Base-by-base conservation (phyloP, 257 asterid species). In the Nicotiana paniculata region DNA sequence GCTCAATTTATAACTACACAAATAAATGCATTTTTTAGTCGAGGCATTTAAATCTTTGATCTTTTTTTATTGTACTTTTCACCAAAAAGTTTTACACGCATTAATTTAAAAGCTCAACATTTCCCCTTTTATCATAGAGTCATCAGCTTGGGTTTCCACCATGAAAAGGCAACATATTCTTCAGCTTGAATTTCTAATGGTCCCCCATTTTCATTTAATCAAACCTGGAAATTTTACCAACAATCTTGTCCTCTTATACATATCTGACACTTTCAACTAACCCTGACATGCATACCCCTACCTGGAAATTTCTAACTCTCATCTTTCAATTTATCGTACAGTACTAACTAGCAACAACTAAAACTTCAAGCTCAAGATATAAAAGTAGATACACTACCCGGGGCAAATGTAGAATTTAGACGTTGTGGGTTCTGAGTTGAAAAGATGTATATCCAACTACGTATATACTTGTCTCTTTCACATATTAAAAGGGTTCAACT, bases 131-230 rank as follows among this genome's bases (percentile, higher is more conserved):
- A 70, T 21, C 58, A 70, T 39, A 70, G 21, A 0, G 32, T 37
- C 30, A 10, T 68, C 18, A 35, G n/a, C 4, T 9, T 35, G 39
- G 30, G n/a, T 68, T 67, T 35, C 30, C 53, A 67, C 30, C 9
- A 12, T 51, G 5, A 13, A 51, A 51, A 51, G 17, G 57, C 57
- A 51, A 12, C 57, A 51, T 18, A 69, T 39, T 18, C 33, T 69
- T 69, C 77, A 10, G n/a, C 61, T 72, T 43, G 59, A 72, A 72
- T 70, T 39, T 72, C 61, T 46, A 11, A 48, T 74, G 79, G 79
- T 6, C 79, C 61, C 48, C 62, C 79, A 43, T 74, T 15, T 48
- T 26, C 63, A 74, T 51, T 74, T 74, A 74, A 26, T 74, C 16
- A 74, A 74, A 48, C 79, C 62, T 48, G 43, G 62, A 74, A 74